Base-by-base conservation (phyloP, 495 filamentous ascomycete species). In the Neurospora hispaniola region DNA sequence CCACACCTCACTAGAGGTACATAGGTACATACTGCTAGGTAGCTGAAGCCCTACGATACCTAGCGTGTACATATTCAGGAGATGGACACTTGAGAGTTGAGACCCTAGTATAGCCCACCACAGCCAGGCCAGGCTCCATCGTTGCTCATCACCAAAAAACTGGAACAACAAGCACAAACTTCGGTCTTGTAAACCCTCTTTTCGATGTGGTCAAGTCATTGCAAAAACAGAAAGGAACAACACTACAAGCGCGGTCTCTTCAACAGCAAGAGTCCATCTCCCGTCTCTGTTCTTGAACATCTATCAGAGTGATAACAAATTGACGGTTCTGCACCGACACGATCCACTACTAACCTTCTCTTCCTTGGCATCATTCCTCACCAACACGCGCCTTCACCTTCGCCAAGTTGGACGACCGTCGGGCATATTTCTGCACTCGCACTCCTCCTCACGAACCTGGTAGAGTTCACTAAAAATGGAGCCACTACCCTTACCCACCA, bases 401-500 rank as follows among this genome's bases (percentile, higher is more conserved):
- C 41, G 40, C 43, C 41, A 23, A 12, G 54, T 27, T 62, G 23
- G 54, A 62, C 27, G 23, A 27, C 12, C 54, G 54, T 62, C 5
- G 54, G 54, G 31, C 54, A 18, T 6, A 8, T 66, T 35, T 62
- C 35, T 35, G 6, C 54, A 66, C 54, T 27, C 7, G 9, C 27
- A 35, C 54, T 9, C 54, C 27, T 31, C 54, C 23, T 42, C 20
- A 16, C 27, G 3, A 42, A 42, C 31, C 12, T 8, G 46, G 42
- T 18, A 48, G 5, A 38, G 9, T 5, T 8, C 35, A 2, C 2
- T 42, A 54, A 23, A 43, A 43, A 80, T 81, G 79, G 79, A 80
- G 31, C 78, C 77, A 11, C 72, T 76, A 18, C 74, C 80, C 12
- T 72, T 77, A 48, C 82, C 82, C 6, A 78, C 76, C 42, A 82